phyloP scores from a whole-genome alignment of 2,329 filamentous ascomycete species.

The Botrytis pseudocinerea region DNA sequence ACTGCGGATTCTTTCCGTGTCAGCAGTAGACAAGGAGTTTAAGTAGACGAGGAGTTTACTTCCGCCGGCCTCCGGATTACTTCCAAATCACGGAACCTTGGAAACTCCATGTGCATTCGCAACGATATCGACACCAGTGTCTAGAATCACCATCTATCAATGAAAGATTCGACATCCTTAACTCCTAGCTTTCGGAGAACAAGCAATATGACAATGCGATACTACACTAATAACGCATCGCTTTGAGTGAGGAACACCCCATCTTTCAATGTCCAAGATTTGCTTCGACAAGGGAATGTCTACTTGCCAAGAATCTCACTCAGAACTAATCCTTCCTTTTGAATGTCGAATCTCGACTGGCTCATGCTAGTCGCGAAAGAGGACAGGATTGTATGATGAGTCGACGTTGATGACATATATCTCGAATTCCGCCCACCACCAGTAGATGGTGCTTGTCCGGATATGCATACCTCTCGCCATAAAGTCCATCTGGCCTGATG shows the following conservation, averaged over 20 bases:
- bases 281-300: slow-evolving; percentile 1
- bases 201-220: neutral
- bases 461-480: neutral
- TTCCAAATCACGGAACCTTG: neutral
- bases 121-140: neutral
- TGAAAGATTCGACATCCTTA: neutral
- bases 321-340: neutral
- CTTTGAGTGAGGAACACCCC: neutral
- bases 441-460: neutral
- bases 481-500: neutral
- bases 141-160: neutral
- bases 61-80: neutral
- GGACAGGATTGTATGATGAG: neutral
- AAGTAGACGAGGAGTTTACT: neutral
- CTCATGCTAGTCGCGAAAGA: neutral
- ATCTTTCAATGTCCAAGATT: slow-evolving; percentile 3
- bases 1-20: neutral
- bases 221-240: neutral
- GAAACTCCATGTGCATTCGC: neutral
- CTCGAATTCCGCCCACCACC: neutral
- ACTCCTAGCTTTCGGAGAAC: slow-evolving; percentile 1
- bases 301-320: slow-evolving; percentile 5
- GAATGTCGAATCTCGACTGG: neutral
- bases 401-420: neutral
- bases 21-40: neutral